Percentiles rank a stretch among this genome's conserved stretches.
Evolutionary conservation across 805 yeast species (phyloP).

Genomic region (Metschnikowia vanudenii): DNA sequence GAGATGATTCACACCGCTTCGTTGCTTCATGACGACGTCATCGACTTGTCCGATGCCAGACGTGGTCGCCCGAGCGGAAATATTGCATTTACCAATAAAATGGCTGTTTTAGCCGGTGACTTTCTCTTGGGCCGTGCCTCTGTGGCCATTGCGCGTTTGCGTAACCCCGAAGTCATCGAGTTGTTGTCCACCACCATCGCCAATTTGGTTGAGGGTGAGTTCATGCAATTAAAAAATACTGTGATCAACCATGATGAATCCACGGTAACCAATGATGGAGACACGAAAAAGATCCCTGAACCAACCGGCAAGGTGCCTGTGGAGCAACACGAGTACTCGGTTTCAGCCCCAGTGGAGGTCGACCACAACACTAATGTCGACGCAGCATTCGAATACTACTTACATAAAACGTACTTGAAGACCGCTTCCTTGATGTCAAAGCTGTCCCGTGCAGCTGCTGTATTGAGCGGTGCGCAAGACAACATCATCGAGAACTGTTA

Average conservation of each 20-base stretch:
- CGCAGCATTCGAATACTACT: constrained; percentile 92
- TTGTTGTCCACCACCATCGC: constrained; percentile 94
- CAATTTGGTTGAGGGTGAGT: constrained; percentile 95
- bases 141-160: constrained; percentile 85
- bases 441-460: constrained; percentile 90
- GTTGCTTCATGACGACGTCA: constrained; percentile 92
- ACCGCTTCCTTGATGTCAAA: constrained; percentile 95
- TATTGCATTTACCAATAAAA: constrained; percentile 90
- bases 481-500: constrained; percentile 80
- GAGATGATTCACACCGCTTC: constrained; percentile 99
- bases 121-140: constrained; percentile 94
- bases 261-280: constrained; percentile 49
- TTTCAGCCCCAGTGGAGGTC: constrained; percentile 38
- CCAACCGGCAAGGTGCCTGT: constrained; percentile 66
- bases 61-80: constrained; percentile 91
- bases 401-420: constrained; percentile 92
- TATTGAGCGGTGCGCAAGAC: constrained; percentile 79
- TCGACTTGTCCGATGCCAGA: constrained; percentile 84
- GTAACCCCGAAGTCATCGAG: constrained; percentile 98
- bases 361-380: constrained; percentile 65
- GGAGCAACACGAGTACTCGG: constrained; percentile 56
- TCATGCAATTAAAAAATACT: constrained; percentile 96
- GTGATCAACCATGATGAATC: constrained; percentile 54
- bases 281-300: constrained; percentile 45
- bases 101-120: constrained; percentile 98